A percentile compares a stretch with the other conserved stretches of the same genome.
Conservation (phyloP, 106 monocot species). For the Acanthochlamys bracteata region DNA sequence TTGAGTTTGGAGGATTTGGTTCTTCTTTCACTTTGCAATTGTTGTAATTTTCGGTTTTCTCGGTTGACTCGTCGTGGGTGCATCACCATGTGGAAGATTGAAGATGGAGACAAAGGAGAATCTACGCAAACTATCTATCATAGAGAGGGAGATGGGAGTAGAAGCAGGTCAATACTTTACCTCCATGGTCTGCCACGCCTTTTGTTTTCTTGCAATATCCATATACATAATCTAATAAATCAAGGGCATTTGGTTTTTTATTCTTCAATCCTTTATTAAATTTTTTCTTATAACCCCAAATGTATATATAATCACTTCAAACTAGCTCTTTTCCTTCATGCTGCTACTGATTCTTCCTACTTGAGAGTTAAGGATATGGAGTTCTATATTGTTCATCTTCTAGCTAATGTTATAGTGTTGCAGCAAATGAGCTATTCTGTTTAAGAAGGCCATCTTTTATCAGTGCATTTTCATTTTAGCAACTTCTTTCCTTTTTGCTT, state of each 20-base stretch:
- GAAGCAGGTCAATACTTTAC: conserved; percentile 33
- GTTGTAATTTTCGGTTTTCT: neutral
- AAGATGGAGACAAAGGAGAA: conserved; percentile 42
- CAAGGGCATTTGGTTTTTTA: neutral
- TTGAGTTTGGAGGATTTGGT: neutral
- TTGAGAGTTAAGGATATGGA: conserved; percentile 1
- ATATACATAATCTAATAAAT: neutral
- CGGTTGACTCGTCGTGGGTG: conserved; percentile 3
- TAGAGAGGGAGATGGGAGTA: conserved; percentile 5
- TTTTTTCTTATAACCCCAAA: neutral
- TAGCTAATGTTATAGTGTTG: neutral
- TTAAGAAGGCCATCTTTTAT: conserved; percentile 8
- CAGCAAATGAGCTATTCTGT: conserved; percentile 22
- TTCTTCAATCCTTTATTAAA: neutral
- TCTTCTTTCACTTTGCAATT: neutral
- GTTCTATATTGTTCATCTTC: conserved; percentile 5
- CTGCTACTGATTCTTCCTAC: neutral
- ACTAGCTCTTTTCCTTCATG: too few species aligned
- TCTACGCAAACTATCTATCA: conserved; percentile 33
- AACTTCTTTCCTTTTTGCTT: conserved; percentile 2
- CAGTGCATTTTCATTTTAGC: conserved; percentile 14
- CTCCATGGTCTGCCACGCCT: conserved; percentile 11
- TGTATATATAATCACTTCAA: too few species aligned
- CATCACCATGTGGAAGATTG: conserved; percentile 25
- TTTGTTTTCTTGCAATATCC: conserved; percentile 22